These are phyloP conservation scores for Puccinia brachypodii DNA, from an alignment of 1,284 basidiomycete genomes.

Conservation along the genomic window DNA sequence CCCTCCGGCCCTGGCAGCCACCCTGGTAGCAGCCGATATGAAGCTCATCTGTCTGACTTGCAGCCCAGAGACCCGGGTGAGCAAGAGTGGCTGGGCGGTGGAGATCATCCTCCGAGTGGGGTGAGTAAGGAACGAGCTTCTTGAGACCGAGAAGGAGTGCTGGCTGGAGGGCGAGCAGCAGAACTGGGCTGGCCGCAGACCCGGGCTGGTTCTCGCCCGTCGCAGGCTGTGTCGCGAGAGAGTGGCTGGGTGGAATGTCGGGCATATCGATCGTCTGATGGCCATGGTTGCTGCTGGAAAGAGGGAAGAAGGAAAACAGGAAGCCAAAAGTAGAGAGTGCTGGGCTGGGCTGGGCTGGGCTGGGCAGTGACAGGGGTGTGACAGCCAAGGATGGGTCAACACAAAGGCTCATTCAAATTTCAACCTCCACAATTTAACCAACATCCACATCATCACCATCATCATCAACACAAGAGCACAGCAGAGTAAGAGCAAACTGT, in stretches of 20 bases:
- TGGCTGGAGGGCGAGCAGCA: background rate
- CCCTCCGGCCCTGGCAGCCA: background rate
- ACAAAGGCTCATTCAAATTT: too few relatives aligned
- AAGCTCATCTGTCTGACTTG: slow-evolving; percentile 36
- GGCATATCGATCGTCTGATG: background rate
- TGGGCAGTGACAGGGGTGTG: background rate
- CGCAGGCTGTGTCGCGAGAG: background rate
- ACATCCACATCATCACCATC: too few relatives aligned
- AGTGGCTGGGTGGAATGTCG: background rate
- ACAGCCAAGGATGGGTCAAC: too few relatives aligned
- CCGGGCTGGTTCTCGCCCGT: background rate
- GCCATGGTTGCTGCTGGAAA: background rate
- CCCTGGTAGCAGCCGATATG: slow-evolving; percentile 28
- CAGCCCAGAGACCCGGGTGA: background rate
- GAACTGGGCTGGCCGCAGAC: background rate
- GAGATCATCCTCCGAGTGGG: slow-evolving; percentile 9
- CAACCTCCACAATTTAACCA: too few relatives aligned
- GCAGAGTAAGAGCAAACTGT: too few relatives aligned
- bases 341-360: too few relatives aligned
- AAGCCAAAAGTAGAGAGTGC: background rate
- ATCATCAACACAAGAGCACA: too few relatives aligned
- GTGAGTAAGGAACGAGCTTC: background rate
- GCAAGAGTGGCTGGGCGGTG: background rate
- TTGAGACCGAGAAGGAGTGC: slow-evolving; percentile 20
- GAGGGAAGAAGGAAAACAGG: background rate